phyloP scores from a whole-genome alignment of 169 alveolate genomes.

The Theileria annulata region DNA sequence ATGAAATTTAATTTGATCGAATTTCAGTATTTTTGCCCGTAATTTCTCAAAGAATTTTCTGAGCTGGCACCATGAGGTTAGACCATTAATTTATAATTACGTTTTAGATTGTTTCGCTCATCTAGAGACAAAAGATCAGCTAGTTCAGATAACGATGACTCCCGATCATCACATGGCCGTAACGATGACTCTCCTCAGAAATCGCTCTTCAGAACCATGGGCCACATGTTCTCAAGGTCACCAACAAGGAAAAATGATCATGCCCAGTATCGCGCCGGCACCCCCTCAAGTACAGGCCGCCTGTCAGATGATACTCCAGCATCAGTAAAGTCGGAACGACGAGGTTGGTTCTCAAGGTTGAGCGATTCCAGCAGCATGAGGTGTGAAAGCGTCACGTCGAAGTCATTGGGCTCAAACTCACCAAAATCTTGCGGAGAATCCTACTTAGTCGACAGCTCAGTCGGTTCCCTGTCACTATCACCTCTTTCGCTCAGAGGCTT shows the following conservation, averaged over 20 bases:
- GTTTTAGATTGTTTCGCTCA: constrained; percentile 25
- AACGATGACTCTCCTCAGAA: constrained; percentile 24
- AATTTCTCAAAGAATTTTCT: too few species aligned
- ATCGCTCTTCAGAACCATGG: constrained; percentile 37
- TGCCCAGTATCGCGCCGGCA: neutral
- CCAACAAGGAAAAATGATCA: constrained; percentile 27
- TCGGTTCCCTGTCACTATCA: constrained; percentile 8
- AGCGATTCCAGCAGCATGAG: constrained; percentile 39
- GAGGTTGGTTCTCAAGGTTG: constrained; percentile 34
- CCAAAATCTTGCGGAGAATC: constrained; percentile 12
- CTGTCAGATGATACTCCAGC: constrained; percentile 9
- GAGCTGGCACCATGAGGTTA: neutral
- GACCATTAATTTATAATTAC: neutral
- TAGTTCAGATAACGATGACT: constrained; percentile 19
- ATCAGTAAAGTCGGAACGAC: constrained; percentile 1
- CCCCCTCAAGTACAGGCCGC: constrained; percentile 15
- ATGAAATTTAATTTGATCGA: too few species aligned
- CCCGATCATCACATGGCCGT: constrained; percentile 9
- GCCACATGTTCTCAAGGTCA: constrained; percentile 26
- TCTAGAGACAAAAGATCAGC: constrained; percentile 24
- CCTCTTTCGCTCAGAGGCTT: constrained; percentile 22
- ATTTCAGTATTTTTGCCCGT: too few species aligned
- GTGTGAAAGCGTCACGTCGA: constrained; percentile 32
- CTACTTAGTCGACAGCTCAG: constrained; percentile 16
- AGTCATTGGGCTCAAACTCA: constrained; percentile 15